phyloP scores from a whole-genome alignment of 495 filamentous ascomycete species.

The Aspergillus baeticus region DNA sequence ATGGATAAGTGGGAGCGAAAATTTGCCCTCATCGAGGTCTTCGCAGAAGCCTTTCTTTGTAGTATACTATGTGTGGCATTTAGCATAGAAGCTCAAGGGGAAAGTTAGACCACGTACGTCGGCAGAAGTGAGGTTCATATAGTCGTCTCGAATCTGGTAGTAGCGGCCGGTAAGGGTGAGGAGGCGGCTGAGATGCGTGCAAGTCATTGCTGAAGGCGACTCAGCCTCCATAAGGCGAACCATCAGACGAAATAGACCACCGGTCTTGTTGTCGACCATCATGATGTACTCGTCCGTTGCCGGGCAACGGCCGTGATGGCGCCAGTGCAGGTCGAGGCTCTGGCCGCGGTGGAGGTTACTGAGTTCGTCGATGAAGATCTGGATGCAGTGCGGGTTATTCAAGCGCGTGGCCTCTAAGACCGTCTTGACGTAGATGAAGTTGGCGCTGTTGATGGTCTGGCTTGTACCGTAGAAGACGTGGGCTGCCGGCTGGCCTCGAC shows the following conservation, averaged over 20 bases:
- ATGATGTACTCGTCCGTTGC: conserved; percentile 2
- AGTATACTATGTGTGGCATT: background rate
- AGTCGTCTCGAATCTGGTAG: conserved; percentile 8
- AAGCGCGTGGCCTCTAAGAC: background rate
- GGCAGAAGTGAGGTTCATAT: background rate
- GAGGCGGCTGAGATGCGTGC: background rate
- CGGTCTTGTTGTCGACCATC: conserved; percentile 8
- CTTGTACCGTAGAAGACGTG: conserved; percentile 1
- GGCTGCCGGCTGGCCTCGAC: conserved; percentile 3
- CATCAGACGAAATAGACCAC: background rate
- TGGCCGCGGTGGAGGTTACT: background rate
- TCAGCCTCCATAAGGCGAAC: background rate
- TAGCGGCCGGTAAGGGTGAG: background rate
- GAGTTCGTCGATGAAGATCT: background rate
- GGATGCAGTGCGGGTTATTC: background rate
- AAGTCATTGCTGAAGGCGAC: background rate
- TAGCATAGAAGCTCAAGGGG: too few relatives aligned
- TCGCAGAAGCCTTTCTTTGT: background rate
- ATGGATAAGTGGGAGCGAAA: conserved; percentile 59
- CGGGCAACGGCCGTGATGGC: background rate
- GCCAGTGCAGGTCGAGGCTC: background rate
- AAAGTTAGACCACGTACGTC: background rate
- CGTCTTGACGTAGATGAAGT: background rate
- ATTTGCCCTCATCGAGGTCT: conserved; percentile 4
- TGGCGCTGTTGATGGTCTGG: conserved; percentile 10